Base-by-base conservation (phyloP, 1,284 basidiomycete species). In the Cutaneotrichosporon cavernicola region DNA sequence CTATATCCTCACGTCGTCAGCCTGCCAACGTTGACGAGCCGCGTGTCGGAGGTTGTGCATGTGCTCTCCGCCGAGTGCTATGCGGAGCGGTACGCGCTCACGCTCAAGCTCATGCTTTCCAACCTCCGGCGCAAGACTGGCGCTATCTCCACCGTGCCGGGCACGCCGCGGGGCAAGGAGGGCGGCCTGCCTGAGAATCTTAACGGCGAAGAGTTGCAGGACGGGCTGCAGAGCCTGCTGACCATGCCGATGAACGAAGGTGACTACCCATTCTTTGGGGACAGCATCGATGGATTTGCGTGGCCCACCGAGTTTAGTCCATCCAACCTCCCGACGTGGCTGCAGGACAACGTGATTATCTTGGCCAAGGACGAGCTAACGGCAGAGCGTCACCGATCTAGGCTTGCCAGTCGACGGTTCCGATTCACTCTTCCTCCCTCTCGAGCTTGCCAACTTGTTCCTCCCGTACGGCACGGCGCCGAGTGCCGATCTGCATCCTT, bases 371-470 rank as follows among this genome's bases (percentile, higher is more conserved):
- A 38, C 53, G 36, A 5, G 51, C 47, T 26, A 43, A 31, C 7
- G 30, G 40, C 78, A 93, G 90, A 92, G 87, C 74, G 81, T 93
- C 67, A 87, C 89, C 22, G 92, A 95, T 77, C 86, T 95, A 7
- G 91, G 92, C 18, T 81, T 94, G 56, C 92, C 92, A n/a, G 84
- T 88, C 52, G 92, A 93, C 72, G 92, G 91, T 53, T 90, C 89
- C 6, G 92, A 95, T 71, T 91, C 89, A 8, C 88, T 94, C 60
- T 94, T 95, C 82, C 79, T 94, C 62, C 89, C 78, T 5, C 73
- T 75, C n/a, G 80, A 80, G 73, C 72, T 81, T 6, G 80, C 80
- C 10, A 79, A 79, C 67, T 75, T 80, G 74, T 81, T 81, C 68
- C 60, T 81, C 22, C 78, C 77, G 0, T 68, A 72, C 0, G 71